Conservation (phyloP, 2,329 filamentous ascomycete species). For the Cordyceps cateniannulata region DNA sequence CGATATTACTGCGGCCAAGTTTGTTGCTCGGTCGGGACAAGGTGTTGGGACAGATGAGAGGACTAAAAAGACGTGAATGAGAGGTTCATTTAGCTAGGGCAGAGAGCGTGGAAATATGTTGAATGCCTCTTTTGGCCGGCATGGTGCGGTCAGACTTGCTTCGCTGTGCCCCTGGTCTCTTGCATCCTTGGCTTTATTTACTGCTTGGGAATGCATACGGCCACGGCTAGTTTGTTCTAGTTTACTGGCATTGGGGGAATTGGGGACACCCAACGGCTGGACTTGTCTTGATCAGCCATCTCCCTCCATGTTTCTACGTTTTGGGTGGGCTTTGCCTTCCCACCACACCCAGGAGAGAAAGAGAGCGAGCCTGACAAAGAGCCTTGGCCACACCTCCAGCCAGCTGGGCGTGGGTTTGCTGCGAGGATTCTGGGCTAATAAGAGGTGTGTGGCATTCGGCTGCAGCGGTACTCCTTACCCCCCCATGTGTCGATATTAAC, state of each 20-base stretch:
- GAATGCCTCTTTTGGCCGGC: background rate
- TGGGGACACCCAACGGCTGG: background rate
- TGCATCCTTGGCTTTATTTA: background rate
- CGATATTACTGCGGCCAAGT: background rate
- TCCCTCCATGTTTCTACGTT: background rate
- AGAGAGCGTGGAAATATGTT: background rate
- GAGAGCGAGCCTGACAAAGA: slow-evolving; percentile 2
- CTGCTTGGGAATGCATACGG: background rate
- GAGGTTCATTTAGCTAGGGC: background rate
- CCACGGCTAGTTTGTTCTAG: background rate
- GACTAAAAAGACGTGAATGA: background rate
- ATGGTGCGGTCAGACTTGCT: background rate
- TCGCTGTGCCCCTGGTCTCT: background rate
- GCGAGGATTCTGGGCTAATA: no score
- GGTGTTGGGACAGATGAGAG: background rate
- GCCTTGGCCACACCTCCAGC: background rate
- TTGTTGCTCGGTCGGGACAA: background rate
- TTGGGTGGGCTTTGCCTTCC: background rate
- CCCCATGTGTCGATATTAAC: background rate
- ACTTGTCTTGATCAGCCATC: background rate
- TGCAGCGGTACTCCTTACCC: background rate
- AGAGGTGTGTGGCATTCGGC: background rate
- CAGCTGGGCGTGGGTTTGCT: background rate
- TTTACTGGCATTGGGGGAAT: background rate
- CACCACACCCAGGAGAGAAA: background rate